Evolutionary conservation across 352 stramenopile species (phyloP).

Genomic region (Phytophthora aleatoria): DNA sequence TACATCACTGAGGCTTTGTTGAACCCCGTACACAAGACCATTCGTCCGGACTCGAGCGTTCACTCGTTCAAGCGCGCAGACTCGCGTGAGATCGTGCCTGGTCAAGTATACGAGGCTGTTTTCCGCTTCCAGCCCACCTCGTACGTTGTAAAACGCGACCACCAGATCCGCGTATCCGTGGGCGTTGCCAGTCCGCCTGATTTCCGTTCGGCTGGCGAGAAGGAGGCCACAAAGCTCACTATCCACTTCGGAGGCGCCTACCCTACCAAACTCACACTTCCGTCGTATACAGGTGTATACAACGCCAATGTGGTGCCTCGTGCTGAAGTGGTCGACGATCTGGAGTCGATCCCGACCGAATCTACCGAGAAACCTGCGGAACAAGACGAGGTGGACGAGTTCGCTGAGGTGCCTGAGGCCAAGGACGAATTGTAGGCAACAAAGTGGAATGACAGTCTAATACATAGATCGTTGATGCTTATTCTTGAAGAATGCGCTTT

Average conservation of each 20-base stretch:
- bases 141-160: constrained; percentile 78
- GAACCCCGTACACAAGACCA: constrained; percentile 70
- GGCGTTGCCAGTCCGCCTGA: constrained; percentile 58
- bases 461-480: constrained; percentile 27
- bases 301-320: constrained; percentile 63
- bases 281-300: constrained; percentile 62
- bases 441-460: constrained; percentile 10
- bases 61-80: constrained; percentile 73
- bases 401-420: constrained; percentile 49
- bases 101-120: constrained; percentile 78
- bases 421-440: constrained; percentile 61
- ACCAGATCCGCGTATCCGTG: constrained; percentile 78
- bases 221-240: constrained; percentile 69
- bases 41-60: constrained; percentile 62
- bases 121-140: constrained; percentile 78
- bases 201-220: constrained; percentile 53
- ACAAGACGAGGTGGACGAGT: constrained; percentile 53
- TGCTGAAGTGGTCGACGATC: constrained; percentile 31
- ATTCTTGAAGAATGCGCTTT: too few species aligned
- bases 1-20: constrained; percentile 83
- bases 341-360: constrained; percentile 35
- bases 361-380: constrained; percentile 16
- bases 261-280: constrained; percentile 75
- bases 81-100: constrained; percentile 59
- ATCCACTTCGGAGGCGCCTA: constrained; percentile 76